Evolutionary conservation across 768 basidiomycete species (phyloP).

Genomic region (Tubosaeta sp.): DNA sequence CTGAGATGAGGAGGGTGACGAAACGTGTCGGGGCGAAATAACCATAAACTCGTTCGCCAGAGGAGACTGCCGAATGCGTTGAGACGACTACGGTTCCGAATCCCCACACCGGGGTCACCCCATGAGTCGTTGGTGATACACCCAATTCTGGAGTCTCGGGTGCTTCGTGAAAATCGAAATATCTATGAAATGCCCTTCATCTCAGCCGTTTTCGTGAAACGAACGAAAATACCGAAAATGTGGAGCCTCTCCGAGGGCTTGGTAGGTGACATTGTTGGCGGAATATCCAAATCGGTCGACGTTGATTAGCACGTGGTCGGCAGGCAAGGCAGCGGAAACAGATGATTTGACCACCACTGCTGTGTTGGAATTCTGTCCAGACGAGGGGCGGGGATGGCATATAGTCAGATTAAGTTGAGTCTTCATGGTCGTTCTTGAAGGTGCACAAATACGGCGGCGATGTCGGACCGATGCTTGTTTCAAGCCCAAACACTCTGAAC

Average conservation of each 20-base stretch:
- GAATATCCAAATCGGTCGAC: constrained; percentile 71
- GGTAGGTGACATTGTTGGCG: constrained; percentile 69
- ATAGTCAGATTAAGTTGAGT: constrained; percentile 30
- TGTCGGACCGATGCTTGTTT: no score
- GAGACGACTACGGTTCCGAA: constrained; percentile 57
- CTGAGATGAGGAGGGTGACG: constrained; percentile 50
- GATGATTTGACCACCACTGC: constrained; percentile 27
- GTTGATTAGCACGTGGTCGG: constrained; percentile 49
- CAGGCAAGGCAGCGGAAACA: constrained; percentile 23
- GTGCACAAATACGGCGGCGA: no score
- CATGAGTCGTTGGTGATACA: constrained; percentile 49
- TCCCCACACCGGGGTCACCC: constrained; percentile 69
- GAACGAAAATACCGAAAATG: constrained; percentile 33
- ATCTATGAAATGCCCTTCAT: constrained; percentile 39
- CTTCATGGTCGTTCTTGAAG: constrained; percentile 3
- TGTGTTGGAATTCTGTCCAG: constrained; percentile 25
- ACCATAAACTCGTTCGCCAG: constrained; percentile 63
- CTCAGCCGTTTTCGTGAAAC: background rate
- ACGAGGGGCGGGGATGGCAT: constrained; percentile 38
- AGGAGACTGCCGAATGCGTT: constrained; percentile 41
- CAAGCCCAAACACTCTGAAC: no score
- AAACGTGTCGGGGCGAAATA: constrained; percentile 56
- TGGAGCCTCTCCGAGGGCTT: constrained; percentile 44
- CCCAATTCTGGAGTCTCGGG: constrained; percentile 33
- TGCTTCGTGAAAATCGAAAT: constrained; percentile 61